Percentiles rank a stretch among this genome's conserved stretches.
Evolutionary conservation across 1,284 basidiomycete genomes (phyloP).

Genomic region (Pisolithus thermaeus): DNA sequence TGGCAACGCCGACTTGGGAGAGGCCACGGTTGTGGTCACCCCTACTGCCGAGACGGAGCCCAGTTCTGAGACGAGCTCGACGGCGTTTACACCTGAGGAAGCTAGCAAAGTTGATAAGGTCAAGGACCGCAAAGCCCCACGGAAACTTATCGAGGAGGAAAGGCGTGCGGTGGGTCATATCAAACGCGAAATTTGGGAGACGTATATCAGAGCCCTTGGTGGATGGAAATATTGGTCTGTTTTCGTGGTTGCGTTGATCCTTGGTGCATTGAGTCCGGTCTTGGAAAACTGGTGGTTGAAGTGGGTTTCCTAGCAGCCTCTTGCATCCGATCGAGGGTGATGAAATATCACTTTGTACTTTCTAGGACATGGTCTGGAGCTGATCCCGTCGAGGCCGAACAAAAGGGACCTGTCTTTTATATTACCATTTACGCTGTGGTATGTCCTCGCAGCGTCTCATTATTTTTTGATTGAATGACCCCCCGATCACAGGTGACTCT

Average conservation of each 20-base stretch:
- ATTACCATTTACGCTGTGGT: constrained; percentile 71
- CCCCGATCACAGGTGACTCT: constrained; percentile 33
- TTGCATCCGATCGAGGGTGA: not conserved
- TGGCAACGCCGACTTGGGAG: not conserved
- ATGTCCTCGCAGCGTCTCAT: constrained; percentile 15
- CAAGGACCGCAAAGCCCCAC: constrained; percentile 54
- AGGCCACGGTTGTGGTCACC: constrained; percentile 15
- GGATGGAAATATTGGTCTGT: constrained; percentile 63
- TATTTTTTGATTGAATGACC: constrained; percentile 9
- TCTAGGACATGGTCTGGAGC: constrained; percentile 62
- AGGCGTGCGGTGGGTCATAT: constrained; percentile 83
- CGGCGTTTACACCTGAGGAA: constrained; percentile 31
- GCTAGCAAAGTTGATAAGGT: constrained; percentile 37
- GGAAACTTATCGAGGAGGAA: constrained; percentile 90
- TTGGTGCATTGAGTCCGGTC: constrained; percentile 72
- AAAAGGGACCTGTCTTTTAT: constrained; percentile 63
- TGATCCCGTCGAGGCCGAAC: constrained; percentile 30
- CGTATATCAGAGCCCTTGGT: constrained; percentile 74
- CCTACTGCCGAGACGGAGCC: constrained; percentile 20
- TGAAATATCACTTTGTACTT: constrained; percentile 2
- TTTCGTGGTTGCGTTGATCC: constrained; percentile 53
- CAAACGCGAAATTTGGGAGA: constrained; percentile 70
- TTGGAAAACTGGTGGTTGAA: constrained; percentile 81
- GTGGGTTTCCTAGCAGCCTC: constrained; percentile 28
- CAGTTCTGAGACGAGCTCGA: constrained; percentile 48